Conservation (phyloP, 2,329 filamentous ascomycete species). For the Stemphylium vesicarium region DNA sequence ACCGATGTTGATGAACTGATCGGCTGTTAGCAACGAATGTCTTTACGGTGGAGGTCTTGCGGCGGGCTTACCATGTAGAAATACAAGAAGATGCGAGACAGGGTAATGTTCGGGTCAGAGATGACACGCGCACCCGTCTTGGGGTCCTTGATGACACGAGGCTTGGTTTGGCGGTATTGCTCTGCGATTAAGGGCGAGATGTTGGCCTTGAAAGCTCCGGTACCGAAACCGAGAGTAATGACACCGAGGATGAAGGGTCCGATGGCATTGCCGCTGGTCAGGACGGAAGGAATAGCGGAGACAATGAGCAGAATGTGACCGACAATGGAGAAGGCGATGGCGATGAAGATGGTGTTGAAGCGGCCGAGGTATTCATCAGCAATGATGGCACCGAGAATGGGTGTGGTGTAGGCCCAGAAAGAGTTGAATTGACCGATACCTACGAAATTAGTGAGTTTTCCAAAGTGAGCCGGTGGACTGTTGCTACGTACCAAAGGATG, state of each 20-base stretch:
- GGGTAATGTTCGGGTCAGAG: slow-evolving; percentile 71
- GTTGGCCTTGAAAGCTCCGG: slow-evolving; percentile 56
- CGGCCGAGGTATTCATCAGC: slow-evolving; percentile 65
- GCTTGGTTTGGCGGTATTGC: slow-evolving; percentile 67
- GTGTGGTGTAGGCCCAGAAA: slow-evolving; percentile 51
- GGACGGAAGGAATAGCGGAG: slow-evolving; percentile 59
- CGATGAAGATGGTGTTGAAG: slow-evolving; percentile 66
- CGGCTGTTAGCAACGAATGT: neutral
- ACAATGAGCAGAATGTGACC: slow-evolving; percentile 63
- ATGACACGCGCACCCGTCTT: slow-evolving; percentile 70
- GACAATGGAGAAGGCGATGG: slow-evolving; percentile 55
- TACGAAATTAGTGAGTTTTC: too few species aligned
- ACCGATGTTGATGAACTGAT: slow-evolving; percentile 61
- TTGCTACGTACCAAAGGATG: slow-evolving; percentile 34
- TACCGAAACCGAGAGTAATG: slow-evolving; percentile 55
- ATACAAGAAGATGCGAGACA: slow-evolving; percentile 65
- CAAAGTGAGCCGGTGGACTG: too few species aligned
- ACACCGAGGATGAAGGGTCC: slow-evolving; percentile 60
- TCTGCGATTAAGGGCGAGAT: slow-evolving; percentile 72
- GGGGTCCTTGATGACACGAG: slow-evolving; percentile 61
- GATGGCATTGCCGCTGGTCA: slow-evolving; percentile 53
- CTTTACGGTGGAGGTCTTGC: neutral
- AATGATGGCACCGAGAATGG: slow-evolving; percentile 61
- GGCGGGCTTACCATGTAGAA: slow-evolving; percentile 54
- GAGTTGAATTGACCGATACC: slow-evolving; percentile 46